These are phyloP conservation scores for Teratosphaeria gauchensis DNA, from an alignment of 2,329 filamentous ascomycete species.

Conservation along the genomic window DNA sequence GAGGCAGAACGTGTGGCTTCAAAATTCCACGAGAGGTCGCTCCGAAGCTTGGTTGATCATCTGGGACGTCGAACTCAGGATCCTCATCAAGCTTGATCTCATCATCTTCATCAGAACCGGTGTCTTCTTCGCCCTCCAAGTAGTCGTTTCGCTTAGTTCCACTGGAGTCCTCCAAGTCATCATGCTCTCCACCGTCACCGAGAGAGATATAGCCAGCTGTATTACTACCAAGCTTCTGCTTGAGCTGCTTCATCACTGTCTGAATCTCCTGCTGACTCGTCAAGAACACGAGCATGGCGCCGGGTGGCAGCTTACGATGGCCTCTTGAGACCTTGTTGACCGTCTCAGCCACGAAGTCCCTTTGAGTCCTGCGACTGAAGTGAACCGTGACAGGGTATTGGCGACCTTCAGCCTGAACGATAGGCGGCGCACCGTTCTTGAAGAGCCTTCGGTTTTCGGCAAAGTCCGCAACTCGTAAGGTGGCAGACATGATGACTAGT, in stretches of 20 bases:
- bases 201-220: constrained; percentile 26
- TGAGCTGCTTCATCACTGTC: constrained; percentile 69
- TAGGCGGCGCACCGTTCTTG: constrained; percentile 58
- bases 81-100: constrained; percentile 43
- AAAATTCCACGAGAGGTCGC: constrained; percentile 47
- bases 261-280: constrained; percentile 90
- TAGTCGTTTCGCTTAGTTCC: constrained; percentile 56
- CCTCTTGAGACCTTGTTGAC: constrained; percentile 80
- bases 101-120: constrained; percentile 33
- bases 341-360: constrained; percentile 84
- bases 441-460: constrained; percentile 77
- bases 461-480: constrained; percentile 80
- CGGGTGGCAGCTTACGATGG: constrained; percentile 80
- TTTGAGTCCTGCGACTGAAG: constrained; percentile 71
- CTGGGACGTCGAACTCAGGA: background rate
- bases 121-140: constrained; percentile 40
- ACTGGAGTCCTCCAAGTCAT: constrained; percentile 30
- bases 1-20: constrained; percentile 78
- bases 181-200: background rate
- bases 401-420: constrained; percentile 82
- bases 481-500: constrained; percentile 96
- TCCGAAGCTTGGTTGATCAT: background rate
- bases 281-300: constrained; percentile 86
- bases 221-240: constrained; percentile 51
- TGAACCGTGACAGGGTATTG: constrained; percentile 86